A percentile compares a stretch with the other conserved stretches of the same genome.
Evolutionary conservation across 1,284 basidiomycete species (phyloP).

Genomic region (Apiotrichum sp.): DNA sequence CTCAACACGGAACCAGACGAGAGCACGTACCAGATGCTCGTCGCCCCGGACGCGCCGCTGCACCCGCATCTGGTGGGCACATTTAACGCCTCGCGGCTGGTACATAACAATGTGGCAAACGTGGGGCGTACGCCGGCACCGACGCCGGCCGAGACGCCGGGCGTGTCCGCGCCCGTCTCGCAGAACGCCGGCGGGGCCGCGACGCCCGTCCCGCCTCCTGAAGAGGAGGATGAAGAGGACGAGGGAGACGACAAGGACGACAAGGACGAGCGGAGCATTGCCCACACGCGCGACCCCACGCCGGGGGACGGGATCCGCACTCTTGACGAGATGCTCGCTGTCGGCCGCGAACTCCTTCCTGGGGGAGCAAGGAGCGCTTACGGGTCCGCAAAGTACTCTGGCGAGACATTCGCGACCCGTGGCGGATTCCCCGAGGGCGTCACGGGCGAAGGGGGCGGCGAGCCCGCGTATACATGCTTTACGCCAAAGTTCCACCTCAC

Average conservation of each 20-base stretch:
- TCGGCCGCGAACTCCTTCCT: constrained; percentile 49
- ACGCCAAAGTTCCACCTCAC: constrained; percentile 63
- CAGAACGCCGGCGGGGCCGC: constrained; percentile 10
- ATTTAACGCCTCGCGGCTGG: constrained; percentile 64
- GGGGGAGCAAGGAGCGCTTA: constrained; percentile 40
- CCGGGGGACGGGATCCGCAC: constrained; percentile 66
- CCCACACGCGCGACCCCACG: constrained; percentile 62
- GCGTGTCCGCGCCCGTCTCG: neutral
- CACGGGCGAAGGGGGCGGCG: constrained; percentile 49
- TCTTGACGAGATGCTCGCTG: constrained; percentile 55
- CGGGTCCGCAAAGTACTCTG: constrained; percentile 51
- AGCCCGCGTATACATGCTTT: constrained; percentile 54
- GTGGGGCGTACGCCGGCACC: constrained; percentile 28
- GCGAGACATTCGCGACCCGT: constrained; percentile 51
- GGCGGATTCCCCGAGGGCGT: constrained; percentile 43
- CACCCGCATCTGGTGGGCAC: constrained; percentile 53
- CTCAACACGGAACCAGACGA: constrained; percentile 89
- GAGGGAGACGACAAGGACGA: constrained; percentile 61
- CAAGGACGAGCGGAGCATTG: constrained; percentile 57
- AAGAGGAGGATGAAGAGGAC: constrained; percentile 42
- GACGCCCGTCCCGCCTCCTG: neutral
- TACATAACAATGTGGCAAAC: constrained; percentile 71
- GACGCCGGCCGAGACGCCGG: neutral
- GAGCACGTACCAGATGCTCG: constrained; percentile 73
- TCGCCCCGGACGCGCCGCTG: constrained; percentile 55